A percentile compares a stretch with the other conserved stretches of the same genome.
Evolutionary conservation across 805 yeast species (phyloP).

Genomic region (Hanseniaspora lachancei): DNA sequence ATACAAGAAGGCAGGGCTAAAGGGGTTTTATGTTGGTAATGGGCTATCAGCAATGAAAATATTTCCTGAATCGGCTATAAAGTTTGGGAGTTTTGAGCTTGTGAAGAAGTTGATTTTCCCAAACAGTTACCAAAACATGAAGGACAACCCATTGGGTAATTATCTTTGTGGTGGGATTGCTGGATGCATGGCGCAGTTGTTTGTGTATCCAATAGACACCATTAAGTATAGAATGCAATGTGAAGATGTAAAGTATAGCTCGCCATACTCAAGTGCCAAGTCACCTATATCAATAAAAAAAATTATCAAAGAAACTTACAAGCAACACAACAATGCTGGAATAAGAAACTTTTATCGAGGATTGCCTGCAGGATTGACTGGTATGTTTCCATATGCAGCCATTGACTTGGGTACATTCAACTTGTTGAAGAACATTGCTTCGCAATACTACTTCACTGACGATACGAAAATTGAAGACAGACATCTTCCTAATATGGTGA

Average conservation of each 20-base stretch:
- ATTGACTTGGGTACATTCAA: constrained; percentile 88
- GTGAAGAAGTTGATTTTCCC: constrained; percentile 75
- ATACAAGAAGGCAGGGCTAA: constrained; percentile 64
- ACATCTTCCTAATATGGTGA: constrained; percentile 61
- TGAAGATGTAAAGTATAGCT: constrained; percentile 30
- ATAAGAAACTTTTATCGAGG: constrained; percentile 72
- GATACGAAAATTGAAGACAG: constrained; percentile 49
- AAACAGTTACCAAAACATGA: constrained; percentile 52
- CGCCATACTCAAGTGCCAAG: neutral
- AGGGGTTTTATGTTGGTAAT: constrained; percentile 86
- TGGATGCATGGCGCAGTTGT: constrained; percentile 83
- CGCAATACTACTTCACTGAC: constrained; percentile 37
- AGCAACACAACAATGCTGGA: constrained; percentile 49
- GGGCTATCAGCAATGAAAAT: constrained; percentile 88
- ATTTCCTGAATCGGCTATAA: constrained; percentile 94
- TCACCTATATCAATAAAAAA: neutral
- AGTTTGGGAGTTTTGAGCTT: constrained; percentile 88
- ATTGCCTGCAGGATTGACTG: constrained; percentile 76
- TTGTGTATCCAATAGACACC: constrained; percentile 93
- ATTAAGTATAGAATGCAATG: constrained; percentile 88
- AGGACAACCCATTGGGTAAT: constrained; percentile 48
- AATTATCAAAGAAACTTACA: constrained; percentile 56
- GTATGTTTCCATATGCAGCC: constrained; percentile 96
- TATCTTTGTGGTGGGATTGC: constrained; percentile 93
- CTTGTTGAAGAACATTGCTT: constrained; percentile 50